phyloP scores from a whole-genome alignment of 352 stramenopile species.

The Phytopythium oedochilum region DNA sequence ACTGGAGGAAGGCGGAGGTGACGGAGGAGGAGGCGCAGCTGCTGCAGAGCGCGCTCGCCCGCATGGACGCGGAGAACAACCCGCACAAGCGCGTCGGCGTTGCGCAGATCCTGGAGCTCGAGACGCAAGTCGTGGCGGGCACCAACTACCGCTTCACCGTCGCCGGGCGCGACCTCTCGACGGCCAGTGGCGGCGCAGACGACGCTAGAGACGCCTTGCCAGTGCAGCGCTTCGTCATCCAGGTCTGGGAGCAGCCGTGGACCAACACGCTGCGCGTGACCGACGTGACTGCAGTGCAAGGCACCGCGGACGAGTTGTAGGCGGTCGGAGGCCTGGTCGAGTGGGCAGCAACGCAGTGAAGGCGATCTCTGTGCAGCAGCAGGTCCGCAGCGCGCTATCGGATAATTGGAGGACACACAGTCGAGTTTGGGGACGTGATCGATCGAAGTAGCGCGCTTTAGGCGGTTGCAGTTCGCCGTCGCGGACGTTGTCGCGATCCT shows the following conservation, averaged over 20 bases:
- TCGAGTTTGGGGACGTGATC: too few relatives aligned
- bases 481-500: too few relatives aligned
- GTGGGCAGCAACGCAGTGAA: too few relatives aligned
- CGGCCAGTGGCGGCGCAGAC: neutral
- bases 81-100: conserved; percentile 25
- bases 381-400: too few relatives aligned
- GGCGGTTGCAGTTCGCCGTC: too few relatives aligned
- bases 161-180: conserved; percentile 8
- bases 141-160: conserved; percentile 26
- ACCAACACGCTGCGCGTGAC: conserved; percentile 52
- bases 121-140: conserved; percentile 23
- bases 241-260: conserved; percentile 11
- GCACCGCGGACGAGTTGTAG: neutral
- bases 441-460: too few relatives aligned
- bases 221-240: conserved; percentile 2
- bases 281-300: conserved; percentile 17
- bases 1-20: conserved; percentile 16
- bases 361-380: too few relatives aligned
- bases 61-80: conserved; percentile 5
- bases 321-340: neutral
- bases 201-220: conserved; percentile 17
- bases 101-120: conserved; percentile 26
- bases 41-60: conserved; percentile 21
- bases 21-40: conserved; percentile 19
- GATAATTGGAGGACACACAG: too few relatives aligned